Conservation (phyloP, 345 rosid genomes). For the Carallia pectinifolia region DNA sequence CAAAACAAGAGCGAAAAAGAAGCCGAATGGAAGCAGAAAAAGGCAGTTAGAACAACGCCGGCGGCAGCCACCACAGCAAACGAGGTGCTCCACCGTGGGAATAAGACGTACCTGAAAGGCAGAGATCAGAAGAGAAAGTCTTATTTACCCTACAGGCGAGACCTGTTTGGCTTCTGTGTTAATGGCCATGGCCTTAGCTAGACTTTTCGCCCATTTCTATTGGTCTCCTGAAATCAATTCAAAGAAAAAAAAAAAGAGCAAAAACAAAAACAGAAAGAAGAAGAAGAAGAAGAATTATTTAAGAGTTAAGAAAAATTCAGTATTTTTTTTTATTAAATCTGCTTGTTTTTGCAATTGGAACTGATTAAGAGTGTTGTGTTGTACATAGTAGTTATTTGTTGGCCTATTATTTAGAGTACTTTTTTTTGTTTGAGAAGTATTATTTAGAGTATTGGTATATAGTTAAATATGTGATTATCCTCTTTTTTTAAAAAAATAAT, state of each 20-base stretch:
- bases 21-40: background rate
- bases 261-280: background rate
- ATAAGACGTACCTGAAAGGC: slow-evolving; percentile 46
- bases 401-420: no score
- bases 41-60: background rate
- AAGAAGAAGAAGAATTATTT: no score
- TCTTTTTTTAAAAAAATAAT: no score
- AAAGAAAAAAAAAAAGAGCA: background rate
- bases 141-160: slow-evolving; percentile 70
- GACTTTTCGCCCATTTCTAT: slow-evolving; percentile 38
- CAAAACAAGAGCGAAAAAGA: background rate
- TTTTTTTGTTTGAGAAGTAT: no score
- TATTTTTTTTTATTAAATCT: no score
- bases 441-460: no score
- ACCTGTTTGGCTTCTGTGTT: slow-evolving; percentile 60
- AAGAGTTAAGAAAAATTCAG: no score
- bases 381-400: no score
- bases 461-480: no score
- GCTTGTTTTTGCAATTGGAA: no score
- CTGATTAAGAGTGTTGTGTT: no score
- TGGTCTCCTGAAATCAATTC: background rate
- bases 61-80: slow-evolving; percentile 38
- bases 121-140: slow-evolving; percentile 54
- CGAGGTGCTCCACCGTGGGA: slow-evolving; percentile 65
- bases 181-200: slow-evolving; percentile 33